phyloP scores from a whole-genome alignment of 2,329 filamentous ascomycete genomes.

The Madurella mycetomatis region DNA sequence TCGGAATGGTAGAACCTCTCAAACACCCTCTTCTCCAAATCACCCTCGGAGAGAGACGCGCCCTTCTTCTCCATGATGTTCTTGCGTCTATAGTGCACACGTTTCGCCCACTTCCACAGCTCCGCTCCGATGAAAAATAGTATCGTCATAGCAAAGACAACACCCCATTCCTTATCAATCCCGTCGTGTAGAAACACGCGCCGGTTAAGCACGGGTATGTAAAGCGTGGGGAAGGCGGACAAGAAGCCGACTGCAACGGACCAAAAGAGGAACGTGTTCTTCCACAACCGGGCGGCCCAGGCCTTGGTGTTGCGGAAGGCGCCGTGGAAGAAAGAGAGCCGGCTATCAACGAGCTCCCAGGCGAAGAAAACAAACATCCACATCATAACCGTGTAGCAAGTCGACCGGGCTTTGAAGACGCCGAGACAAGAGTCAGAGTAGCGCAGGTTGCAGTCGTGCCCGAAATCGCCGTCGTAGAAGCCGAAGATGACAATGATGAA shows the following conservation, averaged over 20 bases:
- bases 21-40: too few relatives aligned
- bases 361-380: constrained; percentile 66
- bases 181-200: constrained; percentile 61
- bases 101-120: constrained; percentile 63
- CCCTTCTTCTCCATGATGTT: constrained; percentile 7
- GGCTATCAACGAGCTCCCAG: constrained; percentile 64
- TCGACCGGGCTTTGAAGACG: constrained; percentile 61
- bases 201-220: constrained; percentile 64
- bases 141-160: constrained; percentile 46
- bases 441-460: constrained; percentile 52
- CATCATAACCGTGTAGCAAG: constrained; percentile 62
- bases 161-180: constrained; percentile 66
- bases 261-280: constrained; percentile 51
- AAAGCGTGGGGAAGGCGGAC: constrained; percentile 56
- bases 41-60: too few relatives aligned
- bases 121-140: constrained; percentile 63
- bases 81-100: constrained; percentile 41
- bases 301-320: constrained; percentile 49
- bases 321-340: constrained; percentile 60
- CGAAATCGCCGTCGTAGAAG: constrained; percentile 50
- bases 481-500: constrained; percentile 58
- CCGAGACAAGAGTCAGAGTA: constrained; percentile 49
- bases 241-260: constrained; percentile 50
- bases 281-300: constrained; percentile 53
- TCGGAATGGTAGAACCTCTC: too few relatives aligned